Conservation (phyloP, 192 early-diverging fungal species). For the Coemansia sp. region DNA sequence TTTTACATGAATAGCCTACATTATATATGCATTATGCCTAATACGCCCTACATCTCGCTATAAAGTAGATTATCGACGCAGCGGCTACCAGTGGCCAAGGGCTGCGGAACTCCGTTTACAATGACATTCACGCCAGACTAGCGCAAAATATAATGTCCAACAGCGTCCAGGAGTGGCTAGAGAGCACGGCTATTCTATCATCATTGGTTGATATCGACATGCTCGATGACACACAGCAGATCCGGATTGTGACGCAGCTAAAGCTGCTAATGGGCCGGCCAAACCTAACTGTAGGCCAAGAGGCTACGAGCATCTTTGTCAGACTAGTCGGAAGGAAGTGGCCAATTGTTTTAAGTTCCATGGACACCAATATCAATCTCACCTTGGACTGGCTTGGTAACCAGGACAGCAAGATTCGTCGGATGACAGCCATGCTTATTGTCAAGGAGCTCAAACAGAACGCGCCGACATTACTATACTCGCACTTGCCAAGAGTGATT, state of each 20-base stretch:
- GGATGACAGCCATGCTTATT: constrained; percentile 38
- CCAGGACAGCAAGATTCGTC: constrained; percentile 39
- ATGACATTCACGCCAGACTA: constrained; percentile 24
- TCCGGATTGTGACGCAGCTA: constrained; percentile 34
- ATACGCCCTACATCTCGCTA: background rate
- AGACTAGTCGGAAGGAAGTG: constrained; percentile 37
- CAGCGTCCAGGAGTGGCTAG: constrained; percentile 27
- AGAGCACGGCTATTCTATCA: constrained; percentile 35
- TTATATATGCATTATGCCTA: background rate
- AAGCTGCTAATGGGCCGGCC: constrained; percentile 21
- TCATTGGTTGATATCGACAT: constrained; percentile 37
- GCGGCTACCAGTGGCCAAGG: constrained; percentile 25
- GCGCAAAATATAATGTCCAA: constrained; percentile 11
- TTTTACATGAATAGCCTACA: background rate
- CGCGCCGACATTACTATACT: constrained; percentile 77
- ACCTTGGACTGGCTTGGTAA: constrained; percentile 43
- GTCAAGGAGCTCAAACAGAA: constrained; percentile 34
- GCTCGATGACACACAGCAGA: constrained; percentile 39
- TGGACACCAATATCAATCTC: constrained; percentile 42
- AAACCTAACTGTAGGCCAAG: constrained; percentile 27
- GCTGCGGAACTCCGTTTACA: constrained; percentile 25
- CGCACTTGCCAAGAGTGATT: constrained; percentile 80
- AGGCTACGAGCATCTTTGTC: constrained; percentile 27
- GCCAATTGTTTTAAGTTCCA: constrained; percentile 20
- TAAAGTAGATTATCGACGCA: constrained; percentile 30